Percentiles rank a stretch among this genome's conserved stretches.
Conservation (phyloP, 2,329 filamentous ascomycete genomes). For the Nothophaeocryptopus gaeumannii region DNA sequence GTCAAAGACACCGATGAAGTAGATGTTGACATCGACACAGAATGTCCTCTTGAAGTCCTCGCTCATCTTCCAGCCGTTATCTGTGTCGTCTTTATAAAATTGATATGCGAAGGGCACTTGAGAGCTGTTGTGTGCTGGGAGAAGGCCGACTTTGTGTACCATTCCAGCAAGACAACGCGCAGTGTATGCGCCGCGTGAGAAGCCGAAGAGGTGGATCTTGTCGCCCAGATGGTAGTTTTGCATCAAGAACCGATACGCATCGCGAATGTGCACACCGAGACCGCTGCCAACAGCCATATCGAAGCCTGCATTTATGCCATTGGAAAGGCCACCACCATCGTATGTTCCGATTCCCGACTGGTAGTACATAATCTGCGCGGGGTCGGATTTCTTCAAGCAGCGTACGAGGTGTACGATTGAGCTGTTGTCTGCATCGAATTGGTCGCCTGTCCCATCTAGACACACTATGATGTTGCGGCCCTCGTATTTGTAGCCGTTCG, state of each 20-base stretch:
- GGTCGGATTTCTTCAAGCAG: conserved; percentile 44
- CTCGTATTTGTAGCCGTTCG: conserved; percentile 15
- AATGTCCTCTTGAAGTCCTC: conserved; percentile 47
- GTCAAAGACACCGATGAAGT: conserved; percentile 47
- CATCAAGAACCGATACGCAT: conserved; percentile 44
- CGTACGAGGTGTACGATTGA: conserved; percentile 46
- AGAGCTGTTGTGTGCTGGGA: conserved; percentile 35
- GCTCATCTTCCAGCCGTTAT: conserved; percentile 42
- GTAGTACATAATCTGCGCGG: conserved; percentile 41
- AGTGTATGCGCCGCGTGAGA: conserved; percentile 43
- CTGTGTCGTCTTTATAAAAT: conserved; percentile 44
- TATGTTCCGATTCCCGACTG: conserved; percentile 50
- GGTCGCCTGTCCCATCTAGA: conserved; percentile 47
- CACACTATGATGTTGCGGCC: conserved; percentile 41
- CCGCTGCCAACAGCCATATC: conserved; percentile 47
- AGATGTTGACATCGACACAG: conserved; percentile 42
- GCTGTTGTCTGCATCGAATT: conserved; percentile 45
- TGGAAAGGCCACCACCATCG: conserved; percentile 38
- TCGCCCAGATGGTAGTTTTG: conserved; percentile 28
- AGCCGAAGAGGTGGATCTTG: conserved; percentile 22
- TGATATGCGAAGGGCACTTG: conserved; percentile 46
- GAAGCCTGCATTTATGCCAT: conserved; percentile 40
- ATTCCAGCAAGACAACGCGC: conserved; percentile 49
- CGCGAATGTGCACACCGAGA: conserved; percentile 40
- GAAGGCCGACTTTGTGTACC: conserved; percentile 43